These are phyloP conservation scores for Aureobasidium sp. DNA, from an alignment of 2,329 filamentous ascomycete genomes.

Conservation along the genomic window DNA sequence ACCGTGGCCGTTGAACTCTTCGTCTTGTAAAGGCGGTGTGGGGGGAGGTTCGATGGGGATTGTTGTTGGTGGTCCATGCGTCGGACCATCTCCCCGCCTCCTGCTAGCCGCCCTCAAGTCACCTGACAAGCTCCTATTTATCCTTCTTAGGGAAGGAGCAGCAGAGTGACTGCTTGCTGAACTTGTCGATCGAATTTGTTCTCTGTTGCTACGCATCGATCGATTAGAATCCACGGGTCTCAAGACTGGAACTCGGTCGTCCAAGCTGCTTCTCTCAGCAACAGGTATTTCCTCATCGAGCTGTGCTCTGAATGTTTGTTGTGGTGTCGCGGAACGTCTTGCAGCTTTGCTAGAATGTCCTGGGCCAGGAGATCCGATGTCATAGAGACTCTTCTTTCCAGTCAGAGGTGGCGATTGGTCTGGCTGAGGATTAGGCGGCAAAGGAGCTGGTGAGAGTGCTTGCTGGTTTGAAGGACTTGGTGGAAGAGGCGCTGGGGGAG, in stretches of 20 bases:
- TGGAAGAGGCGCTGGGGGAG: neutral
- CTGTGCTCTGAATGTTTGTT: slow-evolving; percentile 28
- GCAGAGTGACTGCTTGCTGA: slow-evolving; percentile 46
- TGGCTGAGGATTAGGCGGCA: neutral
- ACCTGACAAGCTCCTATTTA: slow-evolving; percentile 59
- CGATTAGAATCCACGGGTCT: slow-evolving; percentile 20
- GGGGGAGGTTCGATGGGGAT: slow-evolving; percentile 34
- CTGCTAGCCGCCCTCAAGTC: slow-evolving; percentile 64
- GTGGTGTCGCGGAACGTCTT: slow-evolving; percentile 27
- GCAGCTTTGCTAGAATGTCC: slow-evolving; percentile 32
- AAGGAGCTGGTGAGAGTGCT: neutral
- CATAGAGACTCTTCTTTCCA: slow-evolving; percentile 25
- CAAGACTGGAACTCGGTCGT: neutral
- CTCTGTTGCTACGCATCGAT: slow-evolving; percentile 30
- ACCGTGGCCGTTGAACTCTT: slow-evolving; percentile 47
- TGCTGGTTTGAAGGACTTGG: neutral
- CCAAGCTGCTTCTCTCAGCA: neutral
- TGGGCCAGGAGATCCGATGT: slow-evolving; percentile 27
- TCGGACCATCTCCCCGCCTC: slow-evolving; percentile 33
- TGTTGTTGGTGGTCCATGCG: slow-evolving; percentile 29
- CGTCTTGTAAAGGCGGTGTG: slow-evolving; percentile 50
- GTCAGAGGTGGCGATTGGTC: neutral
- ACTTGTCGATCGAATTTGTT: slow-evolving; percentile 52
- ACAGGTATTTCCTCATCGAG: neutral
- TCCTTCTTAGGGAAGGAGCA: slow-evolving; percentile 63